Evolutionary conservation across 257 asterid genomes (phyloP).

Genomic region (Solanum rostratum): DNA sequence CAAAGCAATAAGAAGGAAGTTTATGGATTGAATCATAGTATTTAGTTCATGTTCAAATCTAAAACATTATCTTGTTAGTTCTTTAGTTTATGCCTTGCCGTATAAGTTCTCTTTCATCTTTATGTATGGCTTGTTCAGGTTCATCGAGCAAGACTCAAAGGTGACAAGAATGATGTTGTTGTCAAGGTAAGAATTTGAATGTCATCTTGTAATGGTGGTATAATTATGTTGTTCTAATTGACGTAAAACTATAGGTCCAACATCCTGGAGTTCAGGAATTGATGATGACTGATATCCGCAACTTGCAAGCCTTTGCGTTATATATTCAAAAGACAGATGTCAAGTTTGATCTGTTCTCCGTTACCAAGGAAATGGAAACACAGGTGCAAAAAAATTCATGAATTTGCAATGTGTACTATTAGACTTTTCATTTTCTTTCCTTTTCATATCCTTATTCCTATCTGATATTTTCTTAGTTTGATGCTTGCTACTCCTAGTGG

Average conservation of each 20-base stretch:
- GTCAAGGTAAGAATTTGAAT: slow-evolving; percentile 56
- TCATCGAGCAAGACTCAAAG: slow-evolving; percentile 79
- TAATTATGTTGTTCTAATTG: slow-evolving; percentile 6
- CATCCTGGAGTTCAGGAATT: slow-evolving; percentile 90
- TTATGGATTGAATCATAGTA: neutral
- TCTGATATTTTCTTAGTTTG: neutral
- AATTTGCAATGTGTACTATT: slow-evolving; percentile 1
- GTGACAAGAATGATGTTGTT: slow-evolving; percentile 73
- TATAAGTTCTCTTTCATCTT: neutral
- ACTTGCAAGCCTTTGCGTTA: slow-evolving; percentile 87
- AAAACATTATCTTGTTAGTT: neutral
- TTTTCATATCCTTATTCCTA: neutral
- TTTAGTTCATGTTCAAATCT: neutral
- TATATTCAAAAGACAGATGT: slow-evolving; percentile 94
- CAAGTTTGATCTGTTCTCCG: slow-evolving; percentile 79
- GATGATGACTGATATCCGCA: slow-evolving; percentile 98
- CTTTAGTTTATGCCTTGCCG: neutral
- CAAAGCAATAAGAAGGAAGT: neutral
- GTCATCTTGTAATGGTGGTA: neutral
- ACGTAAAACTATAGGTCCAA: slow-evolving; percentile 51
- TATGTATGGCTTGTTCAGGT: slow-evolving; percentile 40
- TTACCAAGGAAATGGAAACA: slow-evolving; percentile 96
- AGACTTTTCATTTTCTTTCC: neutral
- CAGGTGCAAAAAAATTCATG: slow-evolving; percentile 38
- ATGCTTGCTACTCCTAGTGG: neutral